Base-by-base conservation (phyloP, 805 yeast genomes). In the Candida multigemmis region DNA sequence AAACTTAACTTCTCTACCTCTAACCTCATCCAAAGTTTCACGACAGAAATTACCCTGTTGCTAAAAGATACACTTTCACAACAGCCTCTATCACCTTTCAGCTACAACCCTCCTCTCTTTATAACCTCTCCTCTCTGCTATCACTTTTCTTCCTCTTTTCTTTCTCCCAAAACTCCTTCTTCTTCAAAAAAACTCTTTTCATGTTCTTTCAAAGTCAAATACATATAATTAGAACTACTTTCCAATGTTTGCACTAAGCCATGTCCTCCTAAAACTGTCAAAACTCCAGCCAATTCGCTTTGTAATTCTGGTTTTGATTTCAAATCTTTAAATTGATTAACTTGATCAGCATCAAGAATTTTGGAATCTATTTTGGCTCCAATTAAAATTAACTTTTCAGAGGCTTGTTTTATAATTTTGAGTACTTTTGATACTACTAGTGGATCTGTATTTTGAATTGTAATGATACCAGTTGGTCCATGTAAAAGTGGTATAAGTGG, bases 381-480 rank as follows among this genome's bases (percentile, higher is more conserved):
- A 35, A 89, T 67, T 22, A 91, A 56, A 32, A 87, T 72, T 38
- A 91, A 59, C 48, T 74, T 74, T 42, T 85, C 95, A 42, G 73
- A 74, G 22, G 78, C 70, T 22, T 64, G 50, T 38, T 74, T 77
- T 25, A 86, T 47, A 16, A 74, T 48, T 42, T 71, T 77, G 41
- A 83, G 53, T 4, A 83, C 71, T 28, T 64, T 60, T 16, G 71
- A 70, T 7, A 87, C 82, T 12, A 60, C 57, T 10, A 56, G 41
- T n/a, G 96, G 96, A 37, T 85, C 78, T 19, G 80, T 61, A 34
- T 68, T 72, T 23, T 71, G 71, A 33, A 85, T 68, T 12, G 80
- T 51, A 31, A 89, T 72, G 7, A 82, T 65, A 1, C 93, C 93
- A 3, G 94, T 78, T 14, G 97, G 96, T 6, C 97, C 97, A 34